Base-by-base conservation (phyloP, 2,329 filamentous ascomycete genomes). In the Raffaelea albimanens region DNA sequence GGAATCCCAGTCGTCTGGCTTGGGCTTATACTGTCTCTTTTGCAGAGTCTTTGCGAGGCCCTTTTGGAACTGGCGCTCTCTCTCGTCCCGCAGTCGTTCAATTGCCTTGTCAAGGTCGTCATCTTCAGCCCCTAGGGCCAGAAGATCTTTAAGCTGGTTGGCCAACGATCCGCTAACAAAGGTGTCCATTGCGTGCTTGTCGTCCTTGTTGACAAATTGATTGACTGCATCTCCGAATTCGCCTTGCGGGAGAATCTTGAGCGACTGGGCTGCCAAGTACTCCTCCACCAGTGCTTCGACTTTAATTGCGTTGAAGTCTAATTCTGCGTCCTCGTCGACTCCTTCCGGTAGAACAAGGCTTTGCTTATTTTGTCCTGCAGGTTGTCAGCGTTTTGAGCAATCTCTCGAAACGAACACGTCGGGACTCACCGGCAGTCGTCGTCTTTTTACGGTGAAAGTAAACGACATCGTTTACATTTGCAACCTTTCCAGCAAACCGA, bases 161-260 rank as follows among this genome's bases (percentile, higher is more conserved):
- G 78, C 73, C 2, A 91, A 68, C 14, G 83, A 84, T 29, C 88
- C 82, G 20, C 76, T 78, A 10, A 91, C 82, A 56, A 91, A 91
- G 40, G 81, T 70, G 59, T 90, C 82, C 82, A 97, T 88, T 3
- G 88, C 88, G 57, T 93, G 83, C 60, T 90, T 95, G 67, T 98
- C 93, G 55, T 95, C 88, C 56, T 97, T 97, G 61, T 90, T 83
- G 22, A 98, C 88, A 57, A 93, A 98, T 52, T 95, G 86, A 42
- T 82, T 83, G 5, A 98, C 88, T 0, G 93, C 93, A 59, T 97
- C 90, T 16, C 89, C 86, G 59, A 98, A 96, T 0, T 85, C 85
- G 25, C 90, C 93, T 58, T 95, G 87, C 0, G 93, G 93, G 0
- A 98, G 73, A 43, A 98, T 93, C 49, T 90, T 95, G 29, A 98